These are phyloP conservation scores for Comarum palustre DNA, from an alignment of 306 rosid genomes.

Conservation along the genomic window DNA sequence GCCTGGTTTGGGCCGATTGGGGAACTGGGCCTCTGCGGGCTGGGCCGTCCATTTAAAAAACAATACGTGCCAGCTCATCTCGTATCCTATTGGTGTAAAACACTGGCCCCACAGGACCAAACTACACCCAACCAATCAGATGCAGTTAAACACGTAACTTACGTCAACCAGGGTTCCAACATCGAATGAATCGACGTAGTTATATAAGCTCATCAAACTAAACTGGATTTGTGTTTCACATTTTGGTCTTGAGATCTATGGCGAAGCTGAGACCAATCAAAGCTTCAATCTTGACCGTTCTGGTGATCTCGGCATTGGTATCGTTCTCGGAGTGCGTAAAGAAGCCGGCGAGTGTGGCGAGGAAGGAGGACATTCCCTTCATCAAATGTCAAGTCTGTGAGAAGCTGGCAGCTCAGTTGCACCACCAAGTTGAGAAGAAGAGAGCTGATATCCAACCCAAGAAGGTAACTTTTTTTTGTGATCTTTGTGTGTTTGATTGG, in stretches of 20 bases:
- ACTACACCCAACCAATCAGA: slow-evolving; percentile 41
- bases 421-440: slow-evolving; percentile 65
- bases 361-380: slow-evolving; percentile 79
- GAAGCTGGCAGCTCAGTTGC: slow-evolving; percentile 69
- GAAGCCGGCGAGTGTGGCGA: slow-evolving; percentile 55
- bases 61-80: too few relatives aligned
- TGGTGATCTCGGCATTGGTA: slow-evolving; percentile 45
- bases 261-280: slow-evolving; percentile 43
- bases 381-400: slow-evolving; percentile 92
- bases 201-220: background rate
- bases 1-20: too few relatives aligned
- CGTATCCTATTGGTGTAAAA: slow-evolving; percentile 47
- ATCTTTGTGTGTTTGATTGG: background rate
- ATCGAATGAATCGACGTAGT: background rate
- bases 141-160: slow-evolving; percentile 18
- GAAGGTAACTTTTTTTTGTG: slow-evolving; percentile 47
- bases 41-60: too few relatives aligned
- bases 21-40: too few relatives aligned
- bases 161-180: background rate
- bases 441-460: slow-evolving; percentile 75
- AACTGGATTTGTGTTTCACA: slow-evolving; percentile 1
- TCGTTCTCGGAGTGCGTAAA: slow-evolving; percentile 58
- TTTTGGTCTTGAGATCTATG: slow-evolving; percentile 17
- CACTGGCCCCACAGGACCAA: slow-evolving; percentile 12
- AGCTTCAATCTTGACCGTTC: slow-evolving; percentile 27